Evolutionary conservation across 352 stramenopile genomes (phyloP), one percentile per base, ranked within the genome.

Genomic region (Thalassiosira sp.): DNA sequence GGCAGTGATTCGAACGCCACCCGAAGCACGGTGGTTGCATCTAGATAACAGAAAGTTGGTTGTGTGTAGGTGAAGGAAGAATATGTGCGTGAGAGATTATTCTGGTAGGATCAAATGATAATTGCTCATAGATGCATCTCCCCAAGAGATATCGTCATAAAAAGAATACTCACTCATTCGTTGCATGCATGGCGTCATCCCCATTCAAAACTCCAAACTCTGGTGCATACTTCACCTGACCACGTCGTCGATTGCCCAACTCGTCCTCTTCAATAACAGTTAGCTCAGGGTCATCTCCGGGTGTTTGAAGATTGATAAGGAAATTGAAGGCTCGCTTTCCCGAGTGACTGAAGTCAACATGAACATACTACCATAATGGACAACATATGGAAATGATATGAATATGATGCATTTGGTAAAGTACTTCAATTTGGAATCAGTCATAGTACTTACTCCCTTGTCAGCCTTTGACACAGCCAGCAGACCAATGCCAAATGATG

Each of bases 181-280:
- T 72, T 45, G 63, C 49, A 62, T 72, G 63, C 63, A 65, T 66
- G 28, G 51, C 49, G 40, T 63, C 63, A 53, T 72, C 63, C 15
- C 63, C 63, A 43, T 66, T 72, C 25, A 72, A 43, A 18, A 65
- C 28, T 35, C 63, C 63, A 31, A 72, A 54, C 11, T 65, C 51
- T 11, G 31, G 16, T 20, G 33, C 16, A 37, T 72, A 72, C 35
- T 72, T 72, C n/a, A 72, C 13, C 31, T 65, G 51, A 22, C n/a
- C 63, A 20, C 60, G 37, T 6, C 60, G 60, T 3, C 60, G 60
- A 20, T 69, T 69, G 0, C 60, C 60, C 42, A 72, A 3, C 11
- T 57, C 31, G 42, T 72, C 63, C 25, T 65, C 63, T 40, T 72
- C 63, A 13, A 63, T 54, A 25, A 72, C 48, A 13, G 54, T 53